Percentiles rank a stretch among this genome's conserved stretches.
Evolutionary conservation across 2,329 filamentous ascomycete species (phyloP).

Genomic region (Talaromyces islandicus): DNA sequence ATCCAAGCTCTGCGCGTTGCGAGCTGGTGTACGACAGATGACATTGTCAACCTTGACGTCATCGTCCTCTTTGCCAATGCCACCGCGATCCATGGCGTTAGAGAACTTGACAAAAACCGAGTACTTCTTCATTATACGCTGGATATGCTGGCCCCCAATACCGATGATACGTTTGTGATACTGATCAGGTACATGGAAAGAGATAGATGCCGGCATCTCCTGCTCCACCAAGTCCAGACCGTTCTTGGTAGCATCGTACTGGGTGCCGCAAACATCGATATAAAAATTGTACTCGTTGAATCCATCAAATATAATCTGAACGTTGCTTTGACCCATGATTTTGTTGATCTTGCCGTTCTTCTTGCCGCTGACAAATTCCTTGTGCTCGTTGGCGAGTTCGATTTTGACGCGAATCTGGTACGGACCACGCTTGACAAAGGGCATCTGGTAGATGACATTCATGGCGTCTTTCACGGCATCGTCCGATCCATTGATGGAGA

Average conservation of each 20-base stretch:
- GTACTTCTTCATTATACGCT: conserved; percentile 99
- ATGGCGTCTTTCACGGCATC: conserved; percentile 95
- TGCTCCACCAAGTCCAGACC: conserved; percentile 91
- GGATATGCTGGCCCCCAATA: conserved; percentile 96
- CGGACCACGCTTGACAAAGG: conserved; percentile 77
- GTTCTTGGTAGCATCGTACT: conserved; percentile 91
- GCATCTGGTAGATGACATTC: conserved; percentile 85
- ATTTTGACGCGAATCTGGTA: conserved; percentile 98
- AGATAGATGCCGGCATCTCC: conserved; percentile 98
- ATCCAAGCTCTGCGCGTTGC: conserved; percentile 94
- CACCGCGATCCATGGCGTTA: conserved; percentile 95
- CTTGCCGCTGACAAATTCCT: conserved; percentile 98
- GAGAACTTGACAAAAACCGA: conserved; percentile 99
- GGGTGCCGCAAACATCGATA: conserved; percentile 89
- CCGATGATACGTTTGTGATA: conserved; percentile 99
- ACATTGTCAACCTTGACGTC: conserved; percentile 99
- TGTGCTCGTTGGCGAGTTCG: conserved; percentile 97
- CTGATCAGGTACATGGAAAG: conserved; percentile 97
- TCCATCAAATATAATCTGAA: conserved; percentile 97
- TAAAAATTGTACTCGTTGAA: conserved; percentile 99
- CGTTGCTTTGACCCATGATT: conserved; percentile 99
- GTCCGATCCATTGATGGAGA: conserved; percentile 91
- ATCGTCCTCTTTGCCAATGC: conserved; percentile 91
- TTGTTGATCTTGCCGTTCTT: conserved; percentile 99
- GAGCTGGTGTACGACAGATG: conserved; percentile 92